A percentile compares a stretch with the other conserved stretches of the same genome.
Evolutionary conservation across 805 yeast genomes (phyloP).

Genomic region (Spathaspora sp.): DNA sequence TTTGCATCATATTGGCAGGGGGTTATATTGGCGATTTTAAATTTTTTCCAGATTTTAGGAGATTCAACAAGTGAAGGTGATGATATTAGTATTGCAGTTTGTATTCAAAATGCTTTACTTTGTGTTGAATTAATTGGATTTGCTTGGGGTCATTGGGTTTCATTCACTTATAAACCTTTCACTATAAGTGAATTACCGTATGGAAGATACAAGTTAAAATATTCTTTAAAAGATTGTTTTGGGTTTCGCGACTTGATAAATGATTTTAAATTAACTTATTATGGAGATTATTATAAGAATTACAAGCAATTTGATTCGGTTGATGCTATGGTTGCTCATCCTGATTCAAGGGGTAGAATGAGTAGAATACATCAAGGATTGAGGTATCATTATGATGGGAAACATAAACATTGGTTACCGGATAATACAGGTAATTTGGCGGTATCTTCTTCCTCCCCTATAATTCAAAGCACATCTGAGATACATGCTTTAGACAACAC

Average conservation of each 20-base stretch:
- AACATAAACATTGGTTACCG: slow-evolving; percentile 76
- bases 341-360: slow-evolving; percentile 58
- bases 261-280: slow-evolving; percentile 70
- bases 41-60: slow-evolving; percentile 43
- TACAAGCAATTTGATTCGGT: slow-evolving; percentile 82
- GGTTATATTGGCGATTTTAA: slow-evolving; percentile 50
- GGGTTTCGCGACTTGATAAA: slow-evolving; percentile 73
- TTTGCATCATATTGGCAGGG: slow-evolving; percentile 99
- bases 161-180: slow-evolving; percentile 78
- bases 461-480: slow-evolving; percentile 26
- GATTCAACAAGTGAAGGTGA: slow-evolving; percentile 14
- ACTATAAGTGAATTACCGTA: slow-evolving; percentile 59
- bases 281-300: slow-evolving; percentile 68
- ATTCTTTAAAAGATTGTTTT: slow-evolving; percentile 73
- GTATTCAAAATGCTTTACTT: slow-evolving; percentile 73
- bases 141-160: slow-evolving; percentile 83
- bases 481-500: slow-evolving; percentile 19
- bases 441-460: slow-evolving; percentile 8
- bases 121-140: slow-evolving; percentile 84
- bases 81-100: slow-evolving; percentile 43
- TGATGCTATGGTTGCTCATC: slow-evolving; percentile 65
- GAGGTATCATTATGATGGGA: slow-evolving; percentile 75
- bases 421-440: slow-evolving; percentile 6
- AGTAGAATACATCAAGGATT: slow-evolving; percentile 79
- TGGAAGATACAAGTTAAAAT: slow-evolving; percentile 55